Conservation (phyloP, 2,329 filamentous ascomycete genomes). For the Penicillium sp. region DNA sequence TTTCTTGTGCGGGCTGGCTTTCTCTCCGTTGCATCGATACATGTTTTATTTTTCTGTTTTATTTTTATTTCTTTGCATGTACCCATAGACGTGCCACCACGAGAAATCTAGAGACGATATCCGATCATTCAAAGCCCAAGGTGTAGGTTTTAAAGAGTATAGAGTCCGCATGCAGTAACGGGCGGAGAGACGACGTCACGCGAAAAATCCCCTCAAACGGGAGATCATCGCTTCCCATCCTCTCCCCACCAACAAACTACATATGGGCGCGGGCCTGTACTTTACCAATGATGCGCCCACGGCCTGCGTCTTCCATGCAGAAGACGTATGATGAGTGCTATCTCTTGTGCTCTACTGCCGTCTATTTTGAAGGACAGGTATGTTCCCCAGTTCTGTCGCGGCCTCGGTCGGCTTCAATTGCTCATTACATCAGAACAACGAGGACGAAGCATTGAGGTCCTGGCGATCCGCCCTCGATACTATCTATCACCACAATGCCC, state of each 20-base stretch:
- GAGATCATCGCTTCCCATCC: conserved; percentile 22
- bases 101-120: conserved; percentile 25
- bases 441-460: conserved; percentile 82
- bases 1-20: conserved; percentile 20
- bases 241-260: conserved; percentile 13
- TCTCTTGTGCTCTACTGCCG: conserved; percentile 87
- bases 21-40: conserved; percentile 22
- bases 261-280: conserved; percentile 22
- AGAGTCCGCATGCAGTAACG: conserved; percentile 19
- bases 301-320: conserved; percentile 72
- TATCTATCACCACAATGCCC: conserved; percentile 82
- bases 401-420: conserved; percentile 1
- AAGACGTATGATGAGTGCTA: conserved; percentile 98
- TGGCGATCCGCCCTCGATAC: conserved; percentile 87
- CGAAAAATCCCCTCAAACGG: conserved; percentile 26
- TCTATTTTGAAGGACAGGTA: conserved; percentile 94
- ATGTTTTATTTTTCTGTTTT: conserved; percentile 15
- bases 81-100: conserved; percentile 26
- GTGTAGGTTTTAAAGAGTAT: background rate
- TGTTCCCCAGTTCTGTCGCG: conserved; percentile 12
- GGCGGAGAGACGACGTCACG: conserved; percentile 34
- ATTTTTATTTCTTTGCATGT: conserved; percentile 22
- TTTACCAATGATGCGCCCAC: conserved; percentile 51
- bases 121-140: background rate
- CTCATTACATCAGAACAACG: conserved; percentile 67